A percentile compares a stretch with the other conserved stretches of the same genome.
phyloP scores from a whole-genome alignment of 1,139 yeast genomes.

The Magnusiomyces paraingens region DNA sequence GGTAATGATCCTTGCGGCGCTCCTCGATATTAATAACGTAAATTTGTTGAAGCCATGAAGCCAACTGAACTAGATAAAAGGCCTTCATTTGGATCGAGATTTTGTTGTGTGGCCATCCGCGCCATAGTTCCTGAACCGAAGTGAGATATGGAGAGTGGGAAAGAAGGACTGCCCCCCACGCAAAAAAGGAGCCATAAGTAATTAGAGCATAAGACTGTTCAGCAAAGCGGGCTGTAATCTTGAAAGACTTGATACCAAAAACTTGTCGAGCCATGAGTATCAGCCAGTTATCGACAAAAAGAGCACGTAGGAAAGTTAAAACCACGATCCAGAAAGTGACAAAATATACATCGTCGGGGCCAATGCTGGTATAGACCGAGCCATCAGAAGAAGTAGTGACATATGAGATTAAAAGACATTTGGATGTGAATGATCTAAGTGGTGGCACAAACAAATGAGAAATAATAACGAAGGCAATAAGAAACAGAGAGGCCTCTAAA shows the following conservation, averaged over 20 bases:
- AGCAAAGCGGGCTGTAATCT: constrained; percentile 60
- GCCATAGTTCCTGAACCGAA: constrained; percentile 53
- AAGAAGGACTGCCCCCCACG: constrained; percentile 54
- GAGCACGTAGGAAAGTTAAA: constrained; percentile 54
- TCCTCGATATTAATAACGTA: constrained; percentile 71
- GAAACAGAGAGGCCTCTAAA: constrained; percentile 4
- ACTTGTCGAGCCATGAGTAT: constrained; percentile 49
- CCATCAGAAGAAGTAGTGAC: constrained; percentile 19
- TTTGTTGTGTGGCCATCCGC: constrained; percentile 69
- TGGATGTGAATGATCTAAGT: constrained; percentile 21
- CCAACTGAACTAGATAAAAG: constrained; percentile 66
- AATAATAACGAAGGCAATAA: constrained; percentile 2
- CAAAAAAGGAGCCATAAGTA: constrained; percentile 55
- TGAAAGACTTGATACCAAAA: constrained; percentile 34
- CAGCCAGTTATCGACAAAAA: constrained; percentile 51
- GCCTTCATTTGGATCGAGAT: constrained; percentile 44
- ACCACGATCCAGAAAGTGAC: constrained; percentile 51
- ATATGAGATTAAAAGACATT: constrained; percentile 24
- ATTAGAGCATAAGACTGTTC: constrained; percentile 80
- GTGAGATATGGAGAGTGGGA: constrained; percentile 52
- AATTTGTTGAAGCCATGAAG: constrained; percentile 77
- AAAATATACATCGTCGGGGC: constrained; percentile 44
- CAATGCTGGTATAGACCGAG: constrained; percentile 21
- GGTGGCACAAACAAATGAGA: constrained; percentile 4
- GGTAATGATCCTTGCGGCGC: constrained; percentile 72